These are phyloP conservation scores for Pulveroboletus sp. DNA, from an alignment of 768 basidiomycete genomes.

Conservation along the genomic window DNA sequence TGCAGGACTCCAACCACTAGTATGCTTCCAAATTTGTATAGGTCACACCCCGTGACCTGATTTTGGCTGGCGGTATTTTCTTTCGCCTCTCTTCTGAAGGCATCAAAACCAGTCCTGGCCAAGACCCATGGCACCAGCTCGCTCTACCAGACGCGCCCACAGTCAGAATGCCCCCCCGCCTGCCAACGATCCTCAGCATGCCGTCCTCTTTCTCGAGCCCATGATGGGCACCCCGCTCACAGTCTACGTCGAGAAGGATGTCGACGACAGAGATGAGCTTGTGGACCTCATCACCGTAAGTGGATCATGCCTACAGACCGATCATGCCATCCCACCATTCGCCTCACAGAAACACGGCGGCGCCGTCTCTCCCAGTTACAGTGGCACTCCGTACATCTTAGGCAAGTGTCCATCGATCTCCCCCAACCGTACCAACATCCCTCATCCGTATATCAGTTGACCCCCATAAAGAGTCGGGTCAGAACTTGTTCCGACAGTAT, in stretches of 20 bases:
- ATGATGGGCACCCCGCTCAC: conserved; percentile 73
- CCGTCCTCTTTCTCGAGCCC: conserved; percentile 70
- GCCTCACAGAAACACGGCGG: conserved; percentile 69
- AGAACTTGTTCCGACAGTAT: conserved; percentile 77
- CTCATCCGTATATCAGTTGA: conserved; percentile 49
- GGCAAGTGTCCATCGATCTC: conserved; percentile 42
- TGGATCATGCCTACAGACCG: conserved; percentile 16
- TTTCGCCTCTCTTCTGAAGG: conserved; percentile 13
- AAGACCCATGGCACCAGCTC: conserved; percentile 83
- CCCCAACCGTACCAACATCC: background rate
- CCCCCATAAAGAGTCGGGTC: conserved; percentile 72
- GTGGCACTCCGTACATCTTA: conserved; percentile 73
- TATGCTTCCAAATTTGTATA: background rate
- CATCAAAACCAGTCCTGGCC: conserved; percentile 28
- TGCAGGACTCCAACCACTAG: conserved; percentile 28
- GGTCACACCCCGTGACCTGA: conserved; percentile 17
- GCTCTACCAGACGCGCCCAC: conserved; percentile 51
- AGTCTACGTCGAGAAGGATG: conserved; percentile 79
- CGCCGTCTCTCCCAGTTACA: conserved; percentile 66
- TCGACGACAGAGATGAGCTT: conserved; percentile 61
- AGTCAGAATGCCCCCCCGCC: conserved; percentile 25
- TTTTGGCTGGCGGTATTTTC: conserved; percentile 11
- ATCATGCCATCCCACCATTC: conserved; percentile 2
- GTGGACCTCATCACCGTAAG: conserved; percentile 63
- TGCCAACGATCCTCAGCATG: conserved; percentile 34